Evolutionary conservation across 2,329 filamentous ascomycete species (phyloP), one percentile per base, ranked within the genome.

Genomic region (Colletotrichum sp.): DNA sequence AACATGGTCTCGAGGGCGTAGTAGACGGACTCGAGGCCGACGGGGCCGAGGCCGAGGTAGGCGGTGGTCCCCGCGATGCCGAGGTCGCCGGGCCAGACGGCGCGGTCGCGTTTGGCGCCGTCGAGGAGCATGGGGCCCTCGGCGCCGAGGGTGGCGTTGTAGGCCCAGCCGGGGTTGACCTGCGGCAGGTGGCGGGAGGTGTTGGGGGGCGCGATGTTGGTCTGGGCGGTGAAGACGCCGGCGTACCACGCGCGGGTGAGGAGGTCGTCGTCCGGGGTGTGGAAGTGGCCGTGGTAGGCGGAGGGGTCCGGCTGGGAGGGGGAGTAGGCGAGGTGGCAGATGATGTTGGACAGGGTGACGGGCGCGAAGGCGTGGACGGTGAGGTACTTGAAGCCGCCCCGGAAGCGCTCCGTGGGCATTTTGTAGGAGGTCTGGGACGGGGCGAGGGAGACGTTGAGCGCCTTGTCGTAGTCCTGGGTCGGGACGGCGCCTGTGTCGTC

Each of bases 21-120:
- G 63, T 85, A 84, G 22, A 90, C 83, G 55, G 85, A 86, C 52
- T 88, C 83, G 5, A 90, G 80, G 25, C 79, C 80, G 5, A 85
- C 86, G 77, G 89, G 88, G 29, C 88, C 87, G 1, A 88, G 88
- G 8, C 88, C 89, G 4, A 90, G 86, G 19, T 89, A 87, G 2
- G 89, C 84, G 9, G 84, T 86, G 2, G 89, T 89, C 1, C 89
- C 85, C 1, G 89, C 87, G 62, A 91, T 89, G 4, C 88, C 87
- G 85, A 92, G 89, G 78, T 92, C 90, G 4, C 90, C 90, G 4
- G 90, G 88, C 89, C 90, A 92, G 3, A 92, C 88, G 4, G 90
- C 83, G 8, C 89, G 85, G 78, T 91, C 90, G 36, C 89, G 85
- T 80, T 91, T 91, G 2, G 89, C 88, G 5, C 89, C 90, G 79